These are phyloP conservation scores for Candida mattraensis DNA, from an alignment of 805 yeast genomes.

Conservation along the genomic window DNA sequence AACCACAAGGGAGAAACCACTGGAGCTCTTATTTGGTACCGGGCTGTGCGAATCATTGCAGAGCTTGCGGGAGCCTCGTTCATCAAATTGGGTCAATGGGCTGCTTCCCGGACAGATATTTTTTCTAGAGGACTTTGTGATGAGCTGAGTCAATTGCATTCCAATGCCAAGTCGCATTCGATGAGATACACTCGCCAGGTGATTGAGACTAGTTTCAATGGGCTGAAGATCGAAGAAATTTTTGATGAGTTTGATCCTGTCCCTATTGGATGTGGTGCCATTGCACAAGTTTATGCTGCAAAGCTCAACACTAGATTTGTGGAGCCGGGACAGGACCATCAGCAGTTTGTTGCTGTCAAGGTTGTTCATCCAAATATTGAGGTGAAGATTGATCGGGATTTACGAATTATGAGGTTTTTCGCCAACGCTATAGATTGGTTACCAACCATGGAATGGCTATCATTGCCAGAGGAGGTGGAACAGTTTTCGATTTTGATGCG, in stretches of 20 bases:
- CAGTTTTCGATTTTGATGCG: slow-evolving; percentile 86
- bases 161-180: slow-evolving; percentile 77
- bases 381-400: slow-evolving; percentile 70
- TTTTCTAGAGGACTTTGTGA: slow-evolving; percentile 78
- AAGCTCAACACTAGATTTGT: slow-evolving; percentile 49
- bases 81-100: slow-evolving; percentile 96
- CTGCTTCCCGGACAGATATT: slow-evolving; percentile 93
- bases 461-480: slow-evolving; percentile 90
- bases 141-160: slow-evolving; percentile 75
- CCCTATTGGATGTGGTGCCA: slow-evolving; percentile 97
- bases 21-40: slow-evolving; percentile 75
- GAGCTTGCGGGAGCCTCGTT: slow-evolving; percentile 93
- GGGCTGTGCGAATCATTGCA: slow-evolving; percentile 58
- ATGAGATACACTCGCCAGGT: slow-evolving; percentile 57
- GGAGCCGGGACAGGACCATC: slow-evolving; percentile 33
- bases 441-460: slow-evolving; percentile 98
- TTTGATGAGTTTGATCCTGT: slow-evolving; percentile 73
- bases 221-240: slow-evolving; percentile 59
- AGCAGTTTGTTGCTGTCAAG: slow-evolving; percentile 79
- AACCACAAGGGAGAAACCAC: slow-evolving; percentile 42
- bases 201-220: slow-evolving; percentile 58
- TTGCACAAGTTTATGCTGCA: slow-evolving; percentile 91
- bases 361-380: slow-evolving; percentile 89
- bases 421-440: slow-evolving; percentile 67
- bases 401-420: slow-evolving; percentile 78